Evolutionary conservation across 2,329 filamentous ascomycete genomes (phyloP).

Genomic region (Penicillium griseofulvum): DNA sequence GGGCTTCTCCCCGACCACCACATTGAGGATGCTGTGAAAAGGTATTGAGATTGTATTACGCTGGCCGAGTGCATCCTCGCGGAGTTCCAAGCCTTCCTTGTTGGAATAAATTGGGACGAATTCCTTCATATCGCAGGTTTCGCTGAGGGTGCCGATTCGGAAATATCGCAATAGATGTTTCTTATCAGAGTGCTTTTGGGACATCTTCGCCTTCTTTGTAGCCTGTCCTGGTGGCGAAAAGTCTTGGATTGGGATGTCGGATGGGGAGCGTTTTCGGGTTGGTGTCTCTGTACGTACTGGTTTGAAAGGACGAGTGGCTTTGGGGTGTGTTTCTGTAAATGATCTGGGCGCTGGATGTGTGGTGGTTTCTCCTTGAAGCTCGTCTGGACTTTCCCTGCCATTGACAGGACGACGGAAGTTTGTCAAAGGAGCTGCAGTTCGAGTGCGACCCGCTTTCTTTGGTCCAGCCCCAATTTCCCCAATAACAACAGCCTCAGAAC

Average conservation of each 20-base stretch:
- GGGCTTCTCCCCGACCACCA: slow-evolving; percentile 17
- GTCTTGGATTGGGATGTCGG: slow-evolving; percentile 33
- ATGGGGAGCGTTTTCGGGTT: slow-evolving; percentile 25
- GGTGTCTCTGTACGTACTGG: background rate
- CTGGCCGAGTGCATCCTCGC: background rate
- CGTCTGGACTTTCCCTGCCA: slow-evolving; percentile 40
- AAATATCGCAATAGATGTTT: slow-evolving; percentile 19
- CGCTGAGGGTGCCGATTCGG: slow-evolving; percentile 21
- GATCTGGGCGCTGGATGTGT: slow-evolving; percentile 19
- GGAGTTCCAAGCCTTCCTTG: slow-evolving; percentile 11
- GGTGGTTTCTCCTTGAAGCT: slow-evolving; percentile 39
- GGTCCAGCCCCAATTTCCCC: background rate
- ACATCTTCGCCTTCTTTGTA: slow-evolving; percentile 13
- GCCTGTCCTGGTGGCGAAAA: slow-evolving; percentile 23
- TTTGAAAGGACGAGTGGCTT: background rate
- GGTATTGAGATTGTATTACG: slow-evolving; percentile 9
- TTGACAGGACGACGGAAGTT: slow-evolving; percentile 7
- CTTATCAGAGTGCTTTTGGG: background rate
- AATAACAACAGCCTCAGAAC: background rate
- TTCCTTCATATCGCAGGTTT: slow-evolving; percentile 2
- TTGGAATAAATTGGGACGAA: slow-evolving; percentile 16
- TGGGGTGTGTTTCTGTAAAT: slow-evolving; percentile 5
- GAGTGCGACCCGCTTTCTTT: background rate
- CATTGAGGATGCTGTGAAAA: slow-evolving; percentile 23
- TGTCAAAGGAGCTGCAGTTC: background rate